Conservation (phyloP, 73 alveolate species). For the Stentor coeruleus region DNA sequence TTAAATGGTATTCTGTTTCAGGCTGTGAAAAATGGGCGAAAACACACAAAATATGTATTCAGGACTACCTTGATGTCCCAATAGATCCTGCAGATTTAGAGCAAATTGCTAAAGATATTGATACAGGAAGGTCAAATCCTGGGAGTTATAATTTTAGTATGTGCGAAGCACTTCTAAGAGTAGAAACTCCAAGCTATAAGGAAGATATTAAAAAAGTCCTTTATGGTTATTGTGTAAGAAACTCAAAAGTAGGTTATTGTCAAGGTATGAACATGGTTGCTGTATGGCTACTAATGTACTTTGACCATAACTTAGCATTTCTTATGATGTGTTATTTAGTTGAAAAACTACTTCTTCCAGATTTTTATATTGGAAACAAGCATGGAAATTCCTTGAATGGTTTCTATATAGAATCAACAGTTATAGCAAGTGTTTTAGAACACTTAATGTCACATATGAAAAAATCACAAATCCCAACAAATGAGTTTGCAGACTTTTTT, state of each 20-base stretch:
- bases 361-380: not conserved
- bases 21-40: not conserved
- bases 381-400: slow-evolving; percentile 21
- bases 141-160: not conserved
- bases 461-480: not conserved
- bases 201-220: slow-evolving; percentile 8
- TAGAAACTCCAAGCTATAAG: not conserved
- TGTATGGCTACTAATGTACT: slow-evolving; percentile 8
- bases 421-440: not conserved
- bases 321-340: not conserved
- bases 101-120: not conserved
- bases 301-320: not conserved
- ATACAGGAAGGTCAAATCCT: slow-evolving; percentile 1
- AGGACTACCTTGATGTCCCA: not conserved
- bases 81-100: not conserved
- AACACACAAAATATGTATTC: not conserved
- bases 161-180: not conserved
- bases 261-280: not conserved
- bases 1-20: not conserved
- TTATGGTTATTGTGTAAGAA: not conserved
- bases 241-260: slow-evolving; percentile 6
- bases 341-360: slow-evolving; percentile 19
- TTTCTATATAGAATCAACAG: not conserved
- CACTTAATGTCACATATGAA: not conserved
- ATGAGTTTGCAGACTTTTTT: slow-evolving; percentile 10